Evolutionary conservation across 768 basidiomycete genomes (phyloP).

Genomic region (Suillus weaverae): DNA sequence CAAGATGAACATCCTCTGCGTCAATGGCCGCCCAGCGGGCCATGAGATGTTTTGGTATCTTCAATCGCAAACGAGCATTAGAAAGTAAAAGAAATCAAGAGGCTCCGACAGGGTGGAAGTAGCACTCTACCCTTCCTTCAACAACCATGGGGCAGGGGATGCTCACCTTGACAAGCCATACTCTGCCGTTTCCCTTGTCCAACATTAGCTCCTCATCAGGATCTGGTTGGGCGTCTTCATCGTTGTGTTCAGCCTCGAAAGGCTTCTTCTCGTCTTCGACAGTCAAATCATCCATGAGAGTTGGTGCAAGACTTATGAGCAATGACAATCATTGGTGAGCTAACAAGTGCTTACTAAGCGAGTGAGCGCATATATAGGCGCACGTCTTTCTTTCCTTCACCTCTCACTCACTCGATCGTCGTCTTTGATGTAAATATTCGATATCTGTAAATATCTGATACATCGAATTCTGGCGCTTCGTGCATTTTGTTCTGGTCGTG

Average conservation of each 20-base stretch:
- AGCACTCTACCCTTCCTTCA: neutral
- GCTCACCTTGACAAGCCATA: slow-evolving; percentile 85
- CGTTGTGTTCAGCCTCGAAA: slow-evolving; percentile 56
- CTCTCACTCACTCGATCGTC: neutral
- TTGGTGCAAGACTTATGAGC: neutral
- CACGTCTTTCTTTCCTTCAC: neutral
- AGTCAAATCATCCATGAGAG: slow-evolving; percentile 33
- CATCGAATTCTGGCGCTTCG: too few species aligned
- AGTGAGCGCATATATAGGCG: neutral
- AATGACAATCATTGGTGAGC: neutral
- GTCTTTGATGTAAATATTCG: neutral
- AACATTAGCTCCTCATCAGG: slow-evolving; percentile 84
- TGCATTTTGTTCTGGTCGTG: too few species aligned
- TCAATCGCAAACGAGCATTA: slow-evolving; percentile 14
- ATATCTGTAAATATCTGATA: too few species aligned
- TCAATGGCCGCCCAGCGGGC: slow-evolving; percentile 81
- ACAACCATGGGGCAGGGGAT: neutral
- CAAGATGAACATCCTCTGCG: slow-evolving; percentile 76
- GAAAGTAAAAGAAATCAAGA: slow-evolving; percentile 6
- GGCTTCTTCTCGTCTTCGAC: slow-evolving; percentile 71
- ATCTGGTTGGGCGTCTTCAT: slow-evolving; percentile 70
- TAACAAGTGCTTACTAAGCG: neutral
- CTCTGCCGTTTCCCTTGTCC: slow-evolving; percentile 68
- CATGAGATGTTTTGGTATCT: slow-evolving; percentile 88
- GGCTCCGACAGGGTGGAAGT: neutral